Conservation (phyloP, 768 basidiomycete species). For the Amanita pallidorosea region DNA sequence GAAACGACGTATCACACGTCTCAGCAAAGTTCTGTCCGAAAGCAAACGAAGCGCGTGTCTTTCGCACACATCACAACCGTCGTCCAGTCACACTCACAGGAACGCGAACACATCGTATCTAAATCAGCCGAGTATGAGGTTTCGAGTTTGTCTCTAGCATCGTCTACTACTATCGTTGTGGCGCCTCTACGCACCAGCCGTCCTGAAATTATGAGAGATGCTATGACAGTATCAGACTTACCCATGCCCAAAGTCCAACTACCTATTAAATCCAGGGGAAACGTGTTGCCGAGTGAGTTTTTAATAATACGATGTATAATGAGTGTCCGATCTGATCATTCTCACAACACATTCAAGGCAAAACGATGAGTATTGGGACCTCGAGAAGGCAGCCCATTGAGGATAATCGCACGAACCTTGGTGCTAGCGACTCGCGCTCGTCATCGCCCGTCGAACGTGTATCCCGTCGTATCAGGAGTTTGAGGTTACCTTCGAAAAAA, state of each 20-base stretch:
- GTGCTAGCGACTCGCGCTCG: constrained; percentile 5
- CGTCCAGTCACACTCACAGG: constrained; percentile 9
- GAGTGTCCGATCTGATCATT: neutral
- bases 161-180: neutral
- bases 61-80: constrained; percentile 7
- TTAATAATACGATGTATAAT: neutral
- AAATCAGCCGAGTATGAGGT: neutral
- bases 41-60: constrained; percentile 8
- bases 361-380: neutral
- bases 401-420: constrained; percentile 12
- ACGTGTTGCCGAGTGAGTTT: neutral
- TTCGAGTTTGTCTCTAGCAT: neutral
- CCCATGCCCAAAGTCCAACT: neutral
- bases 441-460: neutral
- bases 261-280: neutral
- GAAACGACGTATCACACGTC: neutral
- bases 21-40: constrained; percentile 5
- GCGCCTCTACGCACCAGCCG: neutral
- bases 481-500: constrained; percentile 3
- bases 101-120: neutral
- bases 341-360: neutral
- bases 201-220: neutral
- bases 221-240: neutral
- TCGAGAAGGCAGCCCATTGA: neutral
- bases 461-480: neutral